A percentile compares a stretch with the other conserved stretches of the same genome.
Conservation (phyloP, 306 rosid species). For the Fagus crenata region DNA sequence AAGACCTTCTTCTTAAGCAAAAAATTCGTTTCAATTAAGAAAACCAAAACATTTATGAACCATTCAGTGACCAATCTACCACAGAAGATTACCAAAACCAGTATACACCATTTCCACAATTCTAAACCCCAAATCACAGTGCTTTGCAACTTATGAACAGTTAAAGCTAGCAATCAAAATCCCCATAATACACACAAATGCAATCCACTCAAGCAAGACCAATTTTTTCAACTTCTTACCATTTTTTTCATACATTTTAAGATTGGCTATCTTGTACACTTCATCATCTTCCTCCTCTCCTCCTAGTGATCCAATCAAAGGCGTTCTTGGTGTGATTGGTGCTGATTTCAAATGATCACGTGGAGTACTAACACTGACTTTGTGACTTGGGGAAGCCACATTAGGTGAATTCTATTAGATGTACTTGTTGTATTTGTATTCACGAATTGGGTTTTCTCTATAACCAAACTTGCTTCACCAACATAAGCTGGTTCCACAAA, state of each 20-base stretch:
- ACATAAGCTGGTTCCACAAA: slow-evolving; percentile 52
- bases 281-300: slow-evolving; percentile 67
- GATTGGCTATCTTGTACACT: slow-evolving; percentile 60
- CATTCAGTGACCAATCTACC: slow-evolving; percentile 73
- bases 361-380: slow-evolving; percentile 25
- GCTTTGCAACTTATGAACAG: slow-evolving; percentile 30
- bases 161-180: slow-evolving; percentile 49
- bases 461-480: slow-evolving; percentile 24
- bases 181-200: slow-evolving; percentile 47
- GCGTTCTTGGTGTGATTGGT: slow-evolving; percentile 51
- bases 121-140: slow-evolving; percentile 51
- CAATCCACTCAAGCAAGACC: slow-evolving; percentile 48
- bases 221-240: too few relatives aligned
- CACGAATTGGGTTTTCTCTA: slow-evolving; percentile 26
- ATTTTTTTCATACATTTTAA: slow-evolving; percentile 40
- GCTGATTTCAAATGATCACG: slow-evolving; percentile 30
- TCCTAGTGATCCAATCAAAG: slow-evolving; percentile 42
- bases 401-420: slow-evolving; percentile 31
- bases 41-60: slow-evolving; percentile 61
- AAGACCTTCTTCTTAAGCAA: slow-evolving; percentile 72
- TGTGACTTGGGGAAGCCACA: slow-evolving; percentile 36
- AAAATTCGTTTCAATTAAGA: slow-evolving; percentile 66
- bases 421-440: slow-evolving; percentile 11
- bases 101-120: slow-evolving; percentile 73
- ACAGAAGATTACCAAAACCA: slow-evolving; percentile 58